A percentile compares a stretch with the other conserved stretches of the same genome.
phyloP scores from a whole-genome alignment of 2,329 filamentous ascomycete genomes.

The Colletotrichum godetiae region DNA sequence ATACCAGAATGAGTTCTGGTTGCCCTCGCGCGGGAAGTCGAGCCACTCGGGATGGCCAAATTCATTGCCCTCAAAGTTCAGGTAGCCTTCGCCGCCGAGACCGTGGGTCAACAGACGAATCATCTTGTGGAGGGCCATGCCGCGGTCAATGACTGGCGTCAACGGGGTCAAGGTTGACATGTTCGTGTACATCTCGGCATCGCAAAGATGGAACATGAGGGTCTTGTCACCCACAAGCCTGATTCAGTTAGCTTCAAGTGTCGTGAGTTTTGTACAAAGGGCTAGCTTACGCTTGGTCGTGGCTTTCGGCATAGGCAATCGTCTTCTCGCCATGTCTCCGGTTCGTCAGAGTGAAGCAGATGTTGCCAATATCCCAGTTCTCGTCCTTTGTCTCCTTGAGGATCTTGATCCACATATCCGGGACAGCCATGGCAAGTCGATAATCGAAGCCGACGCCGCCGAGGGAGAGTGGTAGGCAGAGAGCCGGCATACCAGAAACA shows the following conservation, averaged over 20 bases:
- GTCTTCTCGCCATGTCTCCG: slow-evolving; percentile 96
- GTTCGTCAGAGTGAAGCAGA: slow-evolving; percentile 91
- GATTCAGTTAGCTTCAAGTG: slow-evolving; percentile 10
- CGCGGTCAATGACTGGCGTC: slow-evolving; percentile 89
- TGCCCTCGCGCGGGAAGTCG: slow-evolving; percentile 94
- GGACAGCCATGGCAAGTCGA: slow-evolving; percentile 95
- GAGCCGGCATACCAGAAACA: slow-evolving; percentile 97
- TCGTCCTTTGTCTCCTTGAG: slow-evolving; percentile 92
- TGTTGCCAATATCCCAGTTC: slow-evolving; percentile 89
- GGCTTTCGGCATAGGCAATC: slow-evolving; percentile 96
- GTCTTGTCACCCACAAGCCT: slow-evolving; percentile 97
- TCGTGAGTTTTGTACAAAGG: background rate
- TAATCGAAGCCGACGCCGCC: slow-evolving; percentile 98
- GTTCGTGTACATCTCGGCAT: slow-evolving; percentile 96
- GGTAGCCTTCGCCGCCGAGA: slow-evolving; percentile 94
- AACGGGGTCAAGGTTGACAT: slow-evolving; percentile 90
- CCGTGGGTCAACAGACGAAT: slow-evolving; percentile 93
- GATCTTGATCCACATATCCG: slow-evolving; percentile 99
- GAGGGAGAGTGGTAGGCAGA: slow-evolving; percentile 86
- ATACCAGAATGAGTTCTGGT: slow-evolving; percentile 94
- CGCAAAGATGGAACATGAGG: slow-evolving; percentile 97
- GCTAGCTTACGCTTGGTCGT: slow-evolving; percentile 89
- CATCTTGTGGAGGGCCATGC: slow-evolving; percentile 96
- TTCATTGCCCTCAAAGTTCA: slow-evolving; percentile 99
- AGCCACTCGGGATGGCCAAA: slow-evolving; percentile 99